Percentiles rank a stretch among this genome's conserved stretches.
These are phyloP conservation scores for Xerocomellus intermedius DNA, from an alignment of 768 basidiomycete genomes.

Conservation along the genomic window DNA sequence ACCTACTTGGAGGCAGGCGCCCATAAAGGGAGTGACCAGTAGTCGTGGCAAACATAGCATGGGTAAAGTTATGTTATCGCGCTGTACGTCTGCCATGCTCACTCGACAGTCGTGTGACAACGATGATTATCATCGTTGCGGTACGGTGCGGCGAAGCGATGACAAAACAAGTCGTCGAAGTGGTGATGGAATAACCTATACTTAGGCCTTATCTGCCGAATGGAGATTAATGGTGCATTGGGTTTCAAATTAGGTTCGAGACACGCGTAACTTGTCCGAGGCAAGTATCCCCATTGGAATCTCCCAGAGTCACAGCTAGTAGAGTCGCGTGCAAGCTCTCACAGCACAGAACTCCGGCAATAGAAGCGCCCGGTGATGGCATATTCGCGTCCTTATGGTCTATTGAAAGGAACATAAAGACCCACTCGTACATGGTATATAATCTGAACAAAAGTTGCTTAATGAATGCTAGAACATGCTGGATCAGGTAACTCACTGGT, in stretches of 20 bases:
- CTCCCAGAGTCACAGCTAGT: not conserved
- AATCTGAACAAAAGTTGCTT: not conserved
- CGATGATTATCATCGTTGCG: not conserved
- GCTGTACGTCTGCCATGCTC: not conserved
- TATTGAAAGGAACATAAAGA: not conserved
- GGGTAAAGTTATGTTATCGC: not conserved
- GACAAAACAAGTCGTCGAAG: not conserved
- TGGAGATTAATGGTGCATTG: not conserved
- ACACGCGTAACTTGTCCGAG: not conserved
- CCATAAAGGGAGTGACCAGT: not conserved
- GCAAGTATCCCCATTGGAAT: not conserved
- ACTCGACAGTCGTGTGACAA: not conserved
- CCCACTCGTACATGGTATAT: not conserved
- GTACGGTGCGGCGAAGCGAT: not conserved
- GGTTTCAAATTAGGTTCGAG: not conserved
- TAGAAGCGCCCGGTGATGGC: not conserved
- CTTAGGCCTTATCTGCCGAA: not conserved
- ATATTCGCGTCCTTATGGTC: not conserved
- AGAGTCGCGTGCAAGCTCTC: conserved; percentile 4
- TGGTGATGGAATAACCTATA: not conserved
- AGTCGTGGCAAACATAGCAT: not conserved
- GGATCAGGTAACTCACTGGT: not conserved
- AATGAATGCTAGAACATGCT: not conserved
- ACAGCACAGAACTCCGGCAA: not conserved
- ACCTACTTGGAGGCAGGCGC: not conserved